Conservation (phyloP, 225 moss, liverwort and hornwort genomes). For the Rhytidiadelphus loreus region DNA sequence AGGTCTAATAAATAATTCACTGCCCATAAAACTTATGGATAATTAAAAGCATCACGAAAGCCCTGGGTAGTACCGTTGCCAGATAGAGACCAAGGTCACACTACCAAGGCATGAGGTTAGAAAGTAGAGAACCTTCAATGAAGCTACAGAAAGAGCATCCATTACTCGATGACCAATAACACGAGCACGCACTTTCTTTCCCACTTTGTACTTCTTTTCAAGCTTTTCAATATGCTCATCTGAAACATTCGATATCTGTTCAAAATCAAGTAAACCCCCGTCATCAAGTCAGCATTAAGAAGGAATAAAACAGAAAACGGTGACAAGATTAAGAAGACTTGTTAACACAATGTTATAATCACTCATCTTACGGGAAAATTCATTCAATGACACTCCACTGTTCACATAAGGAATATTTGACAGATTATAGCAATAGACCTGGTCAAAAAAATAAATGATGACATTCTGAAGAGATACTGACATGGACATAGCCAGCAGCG, state of each 20-base stretch:
- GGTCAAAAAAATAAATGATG: not conserved
- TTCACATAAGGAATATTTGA: not conserved
- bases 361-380: not conserved
- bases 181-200: constrained; percentile 68
- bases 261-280: not conserved
- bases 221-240: constrained; percentile 78
- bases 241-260: constrained; percentile 85
- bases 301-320: not conserved
- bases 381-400: not conserved
- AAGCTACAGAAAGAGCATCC: constrained; percentile 67
- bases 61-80: not conserved
- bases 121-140: constrained; percentile 55
- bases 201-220: constrained; percentile 75
- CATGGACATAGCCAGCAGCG: constrained; percentile 81
- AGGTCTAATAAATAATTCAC: not conserved
- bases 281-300: not conserved
- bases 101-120: not conserved
- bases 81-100: not conserved
- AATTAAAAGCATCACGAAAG: not conserved
- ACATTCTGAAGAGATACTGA: constrained; percentile 8
- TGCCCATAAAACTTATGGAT: not conserved
- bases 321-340: not conserved
- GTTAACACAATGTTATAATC: not conserved
- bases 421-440: not conserved
- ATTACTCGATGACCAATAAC: constrained; percentile 79